Evolutionary conservation across 2,329 filamentous ascomycete species (phyloP).

Genomic region (Arachnopeziza araneosa): DNA sequence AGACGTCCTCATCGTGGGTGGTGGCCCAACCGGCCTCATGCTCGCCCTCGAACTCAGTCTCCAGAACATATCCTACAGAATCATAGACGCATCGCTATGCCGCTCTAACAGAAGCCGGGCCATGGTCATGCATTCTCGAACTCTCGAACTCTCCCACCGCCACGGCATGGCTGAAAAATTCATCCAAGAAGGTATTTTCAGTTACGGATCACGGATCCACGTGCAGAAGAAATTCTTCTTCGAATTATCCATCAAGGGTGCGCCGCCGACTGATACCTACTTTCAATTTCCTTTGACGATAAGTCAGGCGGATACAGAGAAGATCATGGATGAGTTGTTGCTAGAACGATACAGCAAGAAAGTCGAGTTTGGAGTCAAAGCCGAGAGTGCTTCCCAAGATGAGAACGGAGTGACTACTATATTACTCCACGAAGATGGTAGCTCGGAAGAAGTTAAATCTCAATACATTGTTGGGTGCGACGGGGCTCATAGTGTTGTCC

Average conservation of each 20-base stretch:
- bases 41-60: constrained; percentile 47
- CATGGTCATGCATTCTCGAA: constrained; percentile 87
- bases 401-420: constrained; percentile 26
- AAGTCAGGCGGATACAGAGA: constrained; percentile 34
- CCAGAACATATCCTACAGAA: constrained; percentile 33
- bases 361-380: constrained; percentile 29
- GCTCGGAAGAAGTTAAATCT: constrained; percentile 28
- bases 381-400: constrained; percentile 29
- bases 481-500: constrained; percentile 44
- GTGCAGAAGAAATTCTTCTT: constrained; percentile 31
- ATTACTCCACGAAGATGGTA: constrained; percentile 18
- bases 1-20: constrained; percentile 78
- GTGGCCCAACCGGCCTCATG: constrained; percentile 82
- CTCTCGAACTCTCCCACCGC: constrained; percentile 63
- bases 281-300: constrained; percentile 31
- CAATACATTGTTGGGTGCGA: constrained; percentile 47
- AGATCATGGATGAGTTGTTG: constrained; percentile 27
- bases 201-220: constrained; percentile 36
- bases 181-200: constrained; percentile 32
- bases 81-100: constrained; percentile 32
- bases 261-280: constrained; percentile 26
- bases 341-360: constrained; percentile 23
- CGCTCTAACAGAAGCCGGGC: constrained; percentile 56
- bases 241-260: constrained; percentile 28
- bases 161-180: constrained; percentile 36